Evolutionary conservation across 2,329 filamentous ascomycete genomes (phyloP), one percentile per base, ranked within the genome.

Genomic region (Hymenoscyphus linearis): DNA sequence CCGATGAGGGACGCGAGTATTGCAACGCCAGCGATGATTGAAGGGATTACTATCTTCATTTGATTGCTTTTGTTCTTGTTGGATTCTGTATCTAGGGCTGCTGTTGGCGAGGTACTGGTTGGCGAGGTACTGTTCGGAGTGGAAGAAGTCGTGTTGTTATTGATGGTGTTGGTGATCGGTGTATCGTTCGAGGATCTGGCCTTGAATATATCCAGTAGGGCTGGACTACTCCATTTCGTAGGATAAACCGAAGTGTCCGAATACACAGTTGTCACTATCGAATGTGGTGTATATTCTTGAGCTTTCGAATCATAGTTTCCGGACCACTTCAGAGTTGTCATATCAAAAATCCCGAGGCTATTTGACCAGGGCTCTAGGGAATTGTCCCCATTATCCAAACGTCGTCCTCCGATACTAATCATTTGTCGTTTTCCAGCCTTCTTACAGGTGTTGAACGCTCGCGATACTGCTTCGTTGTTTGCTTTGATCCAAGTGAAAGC

Each of bases 401-500:
- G 36, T 40, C 36, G 14, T 27, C 63, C 63, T 13, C 64, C 64
- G 18, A 65, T 62, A n/a, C 36, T 53, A 13, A 65, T 27, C 64
- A 65, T 65, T 25, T 65, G 64, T 27, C 62, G 56, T 5, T 61
- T 55, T 7, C 52, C 61, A n/a, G 62, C 60, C 16, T 37, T 31
- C 54, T 55, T 16, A 56, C 64, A 65, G n/a, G 47, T 53, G 26
- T 65, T 59, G 9, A 9, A 13, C 12, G 59, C 13, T 34, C 64
- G 59, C 53, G 52, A 59, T 14, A 35, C 62, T n/a, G 44, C 13
- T 13, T 57, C 62, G 16, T 10, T 12, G 5, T 27, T 55, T 16
- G 37, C 57, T 25, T 44, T 57, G 12, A 65, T 55, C 64, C 64
- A 65, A 16, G 53, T 60, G 55, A 64, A 64, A 18, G 63, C 59